phyloP scores from a whole-genome alignment of 345 rosid genomes.

The Rubroshorea leprosula region DNA sequence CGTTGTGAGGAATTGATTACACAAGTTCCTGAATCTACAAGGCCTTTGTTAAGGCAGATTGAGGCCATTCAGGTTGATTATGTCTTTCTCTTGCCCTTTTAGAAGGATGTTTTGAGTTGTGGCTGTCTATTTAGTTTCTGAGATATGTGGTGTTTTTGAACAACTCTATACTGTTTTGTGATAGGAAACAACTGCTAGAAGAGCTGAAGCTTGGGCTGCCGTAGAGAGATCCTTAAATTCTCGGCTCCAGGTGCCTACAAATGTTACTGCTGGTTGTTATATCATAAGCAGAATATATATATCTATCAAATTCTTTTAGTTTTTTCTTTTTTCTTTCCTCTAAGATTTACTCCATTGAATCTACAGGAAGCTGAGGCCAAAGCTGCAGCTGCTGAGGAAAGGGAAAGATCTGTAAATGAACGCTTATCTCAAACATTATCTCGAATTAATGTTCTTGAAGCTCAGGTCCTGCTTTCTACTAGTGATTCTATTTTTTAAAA shows the following conservation, averaged over 20 bases:
- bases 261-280: slow-evolving; percentile 13
- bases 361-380: slow-evolving; percentile 88
- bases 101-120: not conserved
- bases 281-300: slow-evolving; percentile 2
- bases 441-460: slow-evolving; percentile 94
- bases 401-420: slow-evolving; percentile 82
- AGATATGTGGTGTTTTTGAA: slow-evolving; percentile 1
- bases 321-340: not conserved
- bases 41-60: slow-evolving; percentile 96
- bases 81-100: slow-evolving; percentile 10
- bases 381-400: slow-evolving; percentile 92
- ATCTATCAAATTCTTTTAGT: not conserved
- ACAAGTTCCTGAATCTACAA: slow-evolving; percentile 98
- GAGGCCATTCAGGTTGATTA: slow-evolving; percentile 89
- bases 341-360: slow-evolving; percentile 7
- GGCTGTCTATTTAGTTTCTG: slow-evolving; percentile 4
- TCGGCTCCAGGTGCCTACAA: slow-evolving; percentile 73
- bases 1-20: slow-evolving; percentile 96
- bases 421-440: slow-evolving; percentile 96
- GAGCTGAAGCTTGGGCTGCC: slow-evolving; percentile 96
- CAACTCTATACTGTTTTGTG: slow-evolving; percentile 19
- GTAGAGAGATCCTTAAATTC: slow-evolving; percentile 88
- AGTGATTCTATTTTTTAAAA: slow-evolving; percentile 6
- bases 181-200: slow-evolving; percentile 87
- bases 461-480: slow-evolving; percentile 56